These are phyloP conservation scores for Alisma plantagoaquatica DNA, from an alignment of 106 monocot genomes.

Conservation along the genomic window DNA sequence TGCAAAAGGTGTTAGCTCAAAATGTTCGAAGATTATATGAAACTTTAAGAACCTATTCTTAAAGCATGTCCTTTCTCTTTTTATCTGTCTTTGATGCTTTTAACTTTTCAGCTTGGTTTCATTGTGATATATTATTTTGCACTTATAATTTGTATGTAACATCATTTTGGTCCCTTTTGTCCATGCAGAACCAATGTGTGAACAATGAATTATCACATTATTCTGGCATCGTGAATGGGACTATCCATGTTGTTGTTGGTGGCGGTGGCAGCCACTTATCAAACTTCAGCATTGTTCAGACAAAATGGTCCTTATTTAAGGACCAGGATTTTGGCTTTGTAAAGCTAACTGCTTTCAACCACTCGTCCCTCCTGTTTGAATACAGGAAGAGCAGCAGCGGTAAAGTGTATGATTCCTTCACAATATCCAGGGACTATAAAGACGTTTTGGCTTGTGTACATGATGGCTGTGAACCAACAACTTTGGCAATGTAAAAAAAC, in stretches of 20 bases:
- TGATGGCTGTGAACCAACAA: constrained; percentile 69
- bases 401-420: constrained; percentile 81
- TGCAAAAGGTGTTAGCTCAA: no score
- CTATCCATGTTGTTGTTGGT: constrained; percentile 84
- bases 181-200: constrained; percentile 72
- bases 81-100: no score
- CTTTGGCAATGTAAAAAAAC: constrained; percentile 52
- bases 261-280: constrained; percentile 76
- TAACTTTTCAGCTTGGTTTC: background rate
- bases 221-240: constrained; percentile 64
- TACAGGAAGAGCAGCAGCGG: constrained; percentile 82
- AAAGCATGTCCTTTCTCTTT: no score
- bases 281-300: constrained; percentile 29
- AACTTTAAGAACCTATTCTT: no score
- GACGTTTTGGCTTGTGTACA: constrained; percentile 78
- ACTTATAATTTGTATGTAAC: background rate
- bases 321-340: constrained; percentile 75
- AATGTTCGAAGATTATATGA: no score
- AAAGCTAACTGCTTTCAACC: constrained; percentile 85
- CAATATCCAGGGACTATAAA: constrained; percentile 73
- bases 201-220: constrained; percentile 50
- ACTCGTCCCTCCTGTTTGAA: constrained; percentile 80
- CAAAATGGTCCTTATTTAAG: constrained; percentile 58
- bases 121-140: background rate
- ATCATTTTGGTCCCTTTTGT: no score